Base-by-base conservation (phyloP, 202 grass and related monocot genomes). In the Carex sylvatica region DNA sequence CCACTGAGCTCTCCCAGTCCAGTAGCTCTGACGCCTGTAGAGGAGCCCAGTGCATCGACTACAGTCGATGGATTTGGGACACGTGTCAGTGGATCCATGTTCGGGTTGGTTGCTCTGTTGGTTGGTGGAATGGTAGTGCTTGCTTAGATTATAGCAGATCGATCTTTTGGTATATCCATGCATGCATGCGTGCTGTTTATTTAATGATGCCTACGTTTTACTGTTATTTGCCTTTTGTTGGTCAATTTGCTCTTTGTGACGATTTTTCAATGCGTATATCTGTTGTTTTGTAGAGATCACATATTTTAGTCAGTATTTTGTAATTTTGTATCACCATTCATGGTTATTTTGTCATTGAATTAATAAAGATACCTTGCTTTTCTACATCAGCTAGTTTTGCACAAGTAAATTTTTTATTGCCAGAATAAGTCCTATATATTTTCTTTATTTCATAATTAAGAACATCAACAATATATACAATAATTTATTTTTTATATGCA, bases 1-100 rank as follows among this genome's bases (percentile, higher is more conserved):
- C 40, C 75, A 51, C 0, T 63, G 22, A 87, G 70, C 66, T 20
- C 85, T 28, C 67, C 63, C 19, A 84, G 63, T 9, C 83, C 86
- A 49, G 60, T 67, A 11, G 55, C 88, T 16, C 84, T 75, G 61
- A 83, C 86, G 4, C 35, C 65, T 10, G 90, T 74, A 10, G 88
- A 88, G 12, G 92, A 82, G 81, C 44, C 89, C 58, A 84, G 54
- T 7, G 52, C 83, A 44, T 84, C 88, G 62, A 85, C 88, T 33
- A 90, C 87, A 65, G 87, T 61, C 80, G 60, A 81, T 22, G 58
- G 42, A 64, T 65, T 78, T 15, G 58, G 70, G 28, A 75, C 72
- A 64, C 60, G 70, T 31, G 22, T 84, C 59, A 54, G 14, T 49
- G 83, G 54, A 19, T 10, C 22, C 55, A 54, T 16, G 6, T 77